phyloP scores from a whole-genome alignment of 176 grass and related monocot genomes.

The Cenchrus fungigraminus region DNA sequence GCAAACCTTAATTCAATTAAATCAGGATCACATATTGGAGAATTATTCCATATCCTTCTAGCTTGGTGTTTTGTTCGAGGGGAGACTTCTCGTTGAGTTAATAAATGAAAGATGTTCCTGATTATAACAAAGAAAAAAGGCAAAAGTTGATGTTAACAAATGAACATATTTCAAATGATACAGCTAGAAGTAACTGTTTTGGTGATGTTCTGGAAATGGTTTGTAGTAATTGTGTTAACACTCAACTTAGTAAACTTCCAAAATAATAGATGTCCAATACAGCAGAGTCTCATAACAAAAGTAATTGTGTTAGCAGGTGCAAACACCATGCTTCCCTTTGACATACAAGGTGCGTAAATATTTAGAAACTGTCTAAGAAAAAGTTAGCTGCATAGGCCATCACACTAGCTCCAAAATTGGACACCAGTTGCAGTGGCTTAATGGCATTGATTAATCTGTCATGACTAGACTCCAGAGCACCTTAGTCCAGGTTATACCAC shows the following conservation, averaged over 20 bases:
- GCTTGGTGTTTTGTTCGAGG: slow-evolving; percentile 78
- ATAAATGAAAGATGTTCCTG: slow-evolving; percentile 88
- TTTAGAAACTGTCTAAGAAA: not conserved
- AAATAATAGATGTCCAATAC: not conserved
- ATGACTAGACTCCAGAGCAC: not conserved
- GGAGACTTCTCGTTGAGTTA: slow-evolving; percentile 80
- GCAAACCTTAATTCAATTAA: slow-evolving; percentile 51
- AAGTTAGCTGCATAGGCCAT: not conserved
- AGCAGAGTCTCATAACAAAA: slow-evolving; percentile 12
- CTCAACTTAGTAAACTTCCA: not conserved
- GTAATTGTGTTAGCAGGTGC: slow-evolving; percentile 13
- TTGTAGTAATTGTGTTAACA: not conserved
- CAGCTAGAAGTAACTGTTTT: not conserved
- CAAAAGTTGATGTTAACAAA: slow-evolving; percentile 42
- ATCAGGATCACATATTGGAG: slow-evolving; percentile 42
- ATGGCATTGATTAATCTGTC: slow-evolving; percentile 6
- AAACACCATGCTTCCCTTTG: not conserved
- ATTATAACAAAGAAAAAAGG: not conserved
- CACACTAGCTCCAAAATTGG: not conserved
- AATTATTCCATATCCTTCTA: slow-evolving; percentile 69
- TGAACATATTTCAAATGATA: slow-evolving; percentile 19
- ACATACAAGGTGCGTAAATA: slow-evolving; percentile 18
- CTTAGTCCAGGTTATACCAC: not conserved
- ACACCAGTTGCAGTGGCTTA: slow-evolving; percentile 6
- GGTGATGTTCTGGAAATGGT: slow-evolving; percentile 12